These are phyloP conservation scores for Ceratonia siliqua DNA, from an alignment of 306 rosid genomes.

Conservation along the genomic window DNA sequence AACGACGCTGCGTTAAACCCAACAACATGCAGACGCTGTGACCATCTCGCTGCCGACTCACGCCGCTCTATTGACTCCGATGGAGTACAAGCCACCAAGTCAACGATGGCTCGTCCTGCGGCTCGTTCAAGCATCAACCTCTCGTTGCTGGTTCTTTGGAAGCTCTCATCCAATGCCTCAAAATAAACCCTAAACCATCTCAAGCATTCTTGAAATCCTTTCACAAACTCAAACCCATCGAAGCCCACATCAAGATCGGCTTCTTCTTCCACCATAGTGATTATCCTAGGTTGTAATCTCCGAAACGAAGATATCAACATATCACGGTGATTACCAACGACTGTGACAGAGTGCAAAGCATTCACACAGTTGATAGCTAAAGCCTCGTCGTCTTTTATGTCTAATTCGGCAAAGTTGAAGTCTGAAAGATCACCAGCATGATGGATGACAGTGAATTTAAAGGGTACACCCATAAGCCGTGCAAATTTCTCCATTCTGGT, in stretches of 20 bases:
- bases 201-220: conserved; percentile 74
- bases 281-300: conserved; percentile 62
- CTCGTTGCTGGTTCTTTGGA: conserved; percentile 69
- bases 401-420: conserved; percentile 50
- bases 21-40: conserved; percentile 63
- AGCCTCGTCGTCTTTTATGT: conserved; percentile 68
- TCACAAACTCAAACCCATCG: conserved; percentile 79
- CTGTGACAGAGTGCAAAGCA: conserved; percentile 56
- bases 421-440: conserved; percentile 73
- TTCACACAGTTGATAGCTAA: conserved; percentile 77
- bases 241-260: conserved; percentile 75
- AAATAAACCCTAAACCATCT: conserved; percentile 97
- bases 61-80: conserved; percentile 70
- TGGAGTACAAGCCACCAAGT: conserved; percentile 64
- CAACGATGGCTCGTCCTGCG: conserved; percentile 83
- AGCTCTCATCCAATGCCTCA: conserved; percentile 83
- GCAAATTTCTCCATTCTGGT: conserved; percentile 88
- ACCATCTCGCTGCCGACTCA: conserved; percentile 71
- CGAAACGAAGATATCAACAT: conserved; percentile 48
- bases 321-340: conserved; percentile 58
- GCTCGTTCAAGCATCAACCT: conserved; percentile 70
- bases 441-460: conserved; percentile 69
- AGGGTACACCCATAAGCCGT: conserved; percentile 93
- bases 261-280: conserved; percentile 86
- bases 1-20: conserved; percentile 64